Percentiles rank a stretch among this genome's conserved stretches.
These are phyloP conservation scores for Candida taoyuanica DNA, from an alignment of 805 yeast species.

Conservation along the genomic window DNA sequence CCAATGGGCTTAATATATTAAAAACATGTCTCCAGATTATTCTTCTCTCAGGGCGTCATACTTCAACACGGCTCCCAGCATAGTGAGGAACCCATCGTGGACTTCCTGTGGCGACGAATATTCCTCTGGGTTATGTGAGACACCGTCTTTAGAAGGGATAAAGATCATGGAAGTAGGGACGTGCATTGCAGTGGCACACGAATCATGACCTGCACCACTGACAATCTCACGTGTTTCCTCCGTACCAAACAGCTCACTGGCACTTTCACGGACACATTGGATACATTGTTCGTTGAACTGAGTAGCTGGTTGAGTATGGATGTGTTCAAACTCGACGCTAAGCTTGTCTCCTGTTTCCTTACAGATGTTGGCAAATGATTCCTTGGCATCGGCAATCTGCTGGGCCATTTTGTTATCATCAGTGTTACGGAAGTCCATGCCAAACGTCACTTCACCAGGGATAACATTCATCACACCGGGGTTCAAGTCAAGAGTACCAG, in stretches of 20 bases:
- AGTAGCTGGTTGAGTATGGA: constrained; percentile 52
- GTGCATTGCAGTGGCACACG: constrained; percentile 50
- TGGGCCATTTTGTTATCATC: constrained; percentile 37
- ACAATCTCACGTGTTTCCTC: constrained; percentile 42
- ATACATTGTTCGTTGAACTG: constrained; percentile 50
- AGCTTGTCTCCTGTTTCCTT: constrained; percentile 30
- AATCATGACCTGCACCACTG: constrained; percentile 75
- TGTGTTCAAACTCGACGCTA: constrained; percentile 36
- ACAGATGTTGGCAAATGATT: constrained; percentile 34
- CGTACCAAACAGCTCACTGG: constrained; percentile 44
- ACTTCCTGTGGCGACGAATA: constrained; percentile 61
- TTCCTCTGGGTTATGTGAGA: constrained; percentile 64
- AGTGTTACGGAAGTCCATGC: constrained; percentile 57
- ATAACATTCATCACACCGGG: constrained; percentile 67
- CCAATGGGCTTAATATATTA: neutral
- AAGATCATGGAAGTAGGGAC: constrained; percentile 74
- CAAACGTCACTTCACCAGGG: constrained; percentile 56
- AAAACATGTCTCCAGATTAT: neutral
- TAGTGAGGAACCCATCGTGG: constrained; percentile 53
- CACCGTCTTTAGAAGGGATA: constrained; percentile 63
- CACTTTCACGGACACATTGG: constrained; percentile 47
- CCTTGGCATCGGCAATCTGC: constrained; percentile 37
- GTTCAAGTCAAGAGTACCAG: constrained; percentile 51
- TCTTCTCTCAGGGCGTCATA: constrained; percentile 30
- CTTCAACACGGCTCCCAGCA: constrained; percentile 45